phyloP scores from a whole-genome alignment of 306 rosid species.

The Fragaria ananassa region DNA sequence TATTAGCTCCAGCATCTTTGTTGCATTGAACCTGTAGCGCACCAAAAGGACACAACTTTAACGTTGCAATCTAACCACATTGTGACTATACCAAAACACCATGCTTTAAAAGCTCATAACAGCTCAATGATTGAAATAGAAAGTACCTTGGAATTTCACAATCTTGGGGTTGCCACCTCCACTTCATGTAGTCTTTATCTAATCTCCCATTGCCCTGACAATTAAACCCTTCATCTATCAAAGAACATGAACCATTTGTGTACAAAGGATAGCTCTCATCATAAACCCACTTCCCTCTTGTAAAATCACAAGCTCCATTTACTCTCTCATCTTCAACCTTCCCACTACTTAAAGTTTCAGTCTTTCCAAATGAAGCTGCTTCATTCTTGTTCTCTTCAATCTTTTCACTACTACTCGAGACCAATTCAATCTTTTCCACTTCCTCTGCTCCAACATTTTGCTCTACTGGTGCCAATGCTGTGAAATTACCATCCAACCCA shows the following conservation, averaged over 20 bases:
- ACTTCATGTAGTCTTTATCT: constrained; percentile 62
- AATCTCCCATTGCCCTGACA: constrained; percentile 82
- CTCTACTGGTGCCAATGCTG: constrained; percentile 18
- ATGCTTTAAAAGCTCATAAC: neutral
- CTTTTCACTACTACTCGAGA: neutral
- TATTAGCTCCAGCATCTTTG: constrained; percentile 76
- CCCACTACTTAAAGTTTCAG: constrained; percentile 22
- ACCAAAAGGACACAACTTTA: constrained; percentile 22
- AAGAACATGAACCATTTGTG: constrained; percentile 62
- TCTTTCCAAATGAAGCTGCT: constrained; percentile 15
- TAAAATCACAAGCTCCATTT: constrained; percentile 55
- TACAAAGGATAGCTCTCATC: constrained; percentile 74
- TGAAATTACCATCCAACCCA: constrained; percentile 28
- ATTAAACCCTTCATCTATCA: constrained; percentile 88
- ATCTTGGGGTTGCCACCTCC: constrained; percentile 80
- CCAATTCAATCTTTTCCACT: constrained; percentile 15
- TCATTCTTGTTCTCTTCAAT: constrained; percentile 13
- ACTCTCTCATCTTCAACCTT: constrained; percentile 29
- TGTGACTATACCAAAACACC: neutral
- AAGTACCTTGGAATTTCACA: constrained; percentile 70
- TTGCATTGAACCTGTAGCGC: constrained; percentile 69
- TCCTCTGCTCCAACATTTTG: constrained; percentile 15
- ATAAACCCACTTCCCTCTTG: constrained; percentile 76
- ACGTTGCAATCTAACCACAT: constrained; percentile 6
- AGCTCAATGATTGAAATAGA: neutral